A percentile compares a stretch with the other conserved stretches of the same genome.
Conservation (phyloP, 495 filamentous ascomycete species). For the Aspergillus cristatus region DNA sequence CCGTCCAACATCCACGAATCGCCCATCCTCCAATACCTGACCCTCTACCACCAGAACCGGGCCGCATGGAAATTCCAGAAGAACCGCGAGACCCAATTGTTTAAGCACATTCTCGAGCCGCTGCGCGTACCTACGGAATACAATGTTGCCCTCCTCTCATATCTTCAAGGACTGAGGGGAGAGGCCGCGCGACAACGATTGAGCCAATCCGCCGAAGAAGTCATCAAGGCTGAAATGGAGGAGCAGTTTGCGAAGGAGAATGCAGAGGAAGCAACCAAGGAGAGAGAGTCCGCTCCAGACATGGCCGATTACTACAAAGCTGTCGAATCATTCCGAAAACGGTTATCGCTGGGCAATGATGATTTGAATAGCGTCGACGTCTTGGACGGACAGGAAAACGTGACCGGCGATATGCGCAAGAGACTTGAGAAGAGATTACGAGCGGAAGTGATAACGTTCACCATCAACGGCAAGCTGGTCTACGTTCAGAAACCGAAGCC, state of each 20-base stretch:
- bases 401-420: slow-evolving; percentile 31
- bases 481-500: slow-evolving; percentile 20
- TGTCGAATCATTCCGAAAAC: slow-evolving; percentile 34
- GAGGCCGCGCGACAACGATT: slow-evolving; percentile 49
- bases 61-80: slow-evolving; percentile 89
- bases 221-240: slow-evolving; percentile 37
- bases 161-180: slow-evolving; percentile 65
- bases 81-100: slow-evolving; percentile 67
- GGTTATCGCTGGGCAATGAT: slow-evolving; percentile 19
- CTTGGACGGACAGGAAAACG: slow-evolving; percentile 17
- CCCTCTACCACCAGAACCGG: slow-evolving; percentile 55
- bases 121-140: slow-evolving; percentile 56
- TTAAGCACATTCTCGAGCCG: slow-evolving; percentile 70
- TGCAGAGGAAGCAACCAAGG: slow-evolving; percentile 37
- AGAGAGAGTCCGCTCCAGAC: slow-evolving; percentile 17
- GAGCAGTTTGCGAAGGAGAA: slow-evolving; percentile 11
- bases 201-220: slow-evolving; percentile 50
- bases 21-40: slow-evolving; percentile 64
- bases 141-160: slow-evolving; percentile 54
- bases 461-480: slow-evolving; percentile 27
- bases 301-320: slow-evolving; percentile 45
- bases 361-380: slow-evolving; percentile 22
- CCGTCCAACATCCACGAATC: slow-evolving; percentile 28
- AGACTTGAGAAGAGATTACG: slow-evolving; percentile 35
- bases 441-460: slow-evolving; percentile 38